A percentile compares a stretch with the other conserved stretches of the same genome.
Evolutionary conservation across 495 filamentous ascomycete genomes (phyloP).

Genomic region (Podospora fimiseda): DNA sequence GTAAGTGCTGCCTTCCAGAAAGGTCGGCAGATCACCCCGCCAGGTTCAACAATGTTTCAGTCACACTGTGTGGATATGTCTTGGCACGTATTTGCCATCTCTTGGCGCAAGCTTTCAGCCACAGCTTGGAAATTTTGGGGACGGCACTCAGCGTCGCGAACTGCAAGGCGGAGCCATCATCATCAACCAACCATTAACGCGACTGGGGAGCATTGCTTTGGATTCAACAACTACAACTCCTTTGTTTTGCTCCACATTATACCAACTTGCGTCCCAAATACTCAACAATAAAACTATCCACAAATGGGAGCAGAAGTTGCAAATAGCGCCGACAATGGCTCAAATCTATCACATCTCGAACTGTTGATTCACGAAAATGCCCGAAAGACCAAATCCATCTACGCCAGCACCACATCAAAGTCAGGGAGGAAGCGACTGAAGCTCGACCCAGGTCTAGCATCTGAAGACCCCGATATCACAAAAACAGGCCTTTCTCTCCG

Average conservation of each 20-base stretch:
- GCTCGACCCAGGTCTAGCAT: constrained; percentile 30
- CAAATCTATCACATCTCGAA: constrained; percentile 26
- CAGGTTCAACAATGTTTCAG: constrained; percentile 1
- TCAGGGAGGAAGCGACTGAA: constrained; percentile 37
- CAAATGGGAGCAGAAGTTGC: constrained; percentile 27
- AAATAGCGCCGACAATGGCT: constrained; percentile 14
- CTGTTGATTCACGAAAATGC: constrained; percentile 36
- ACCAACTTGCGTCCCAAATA: neutral
- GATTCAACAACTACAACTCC: neutral
- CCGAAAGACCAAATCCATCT: constrained; percentile 34
- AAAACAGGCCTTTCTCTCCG: constrained; percentile 40
- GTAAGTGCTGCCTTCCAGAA: constrained; percentile 28
- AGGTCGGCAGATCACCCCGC: constrained; percentile 7
- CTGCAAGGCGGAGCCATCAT: constrained; percentile 9
- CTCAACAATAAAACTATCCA: neutral
- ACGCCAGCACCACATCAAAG: constrained; percentile 25
- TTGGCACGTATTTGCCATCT: neutral
- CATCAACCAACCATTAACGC: constrained; percentile 9
- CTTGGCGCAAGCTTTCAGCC: constrained; percentile 25
- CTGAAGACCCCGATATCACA: constrained; percentile 33
- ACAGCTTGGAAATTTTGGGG: constrained; percentile 16
- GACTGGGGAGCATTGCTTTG: neutral
- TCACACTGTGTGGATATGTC: constrained; percentile 14
- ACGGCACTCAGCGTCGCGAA: neutral
- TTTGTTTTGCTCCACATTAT: neutral